Percentiles rank a stretch among this genome's conserved stretches.
Evolutionary conservation across 768 basidiomycete species (phyloP).

Genomic region (Calocera cornea): DNA sequence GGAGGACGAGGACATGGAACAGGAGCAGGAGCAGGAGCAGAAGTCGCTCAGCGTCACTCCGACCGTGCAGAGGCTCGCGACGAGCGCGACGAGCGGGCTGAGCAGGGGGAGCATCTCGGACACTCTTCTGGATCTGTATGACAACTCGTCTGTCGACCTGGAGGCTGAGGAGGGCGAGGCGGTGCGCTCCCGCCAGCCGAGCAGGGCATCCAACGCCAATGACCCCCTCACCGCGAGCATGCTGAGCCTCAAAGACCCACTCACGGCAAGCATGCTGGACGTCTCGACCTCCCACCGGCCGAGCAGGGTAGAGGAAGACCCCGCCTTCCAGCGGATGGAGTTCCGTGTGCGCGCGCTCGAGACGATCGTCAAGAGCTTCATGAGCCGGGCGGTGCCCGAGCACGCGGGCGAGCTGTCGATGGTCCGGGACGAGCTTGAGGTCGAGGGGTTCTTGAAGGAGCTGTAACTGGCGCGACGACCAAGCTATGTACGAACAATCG

Average conservation of each 20-base stretch:
- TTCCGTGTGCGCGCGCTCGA: background rate
- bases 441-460: background rate
- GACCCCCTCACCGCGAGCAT: background rate
- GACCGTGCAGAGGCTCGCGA: background rate
- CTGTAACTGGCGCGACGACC: background rate
- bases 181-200: background rate
- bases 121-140: background rate
- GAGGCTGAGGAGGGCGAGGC: background rate
- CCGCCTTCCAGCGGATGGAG: background rate
- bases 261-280: background rate
- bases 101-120: background rate
- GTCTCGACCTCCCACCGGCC: background rate
- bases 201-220: background rate
- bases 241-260: background rate
- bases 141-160: background rate
- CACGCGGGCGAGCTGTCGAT: slow-evolving; percentile 1
- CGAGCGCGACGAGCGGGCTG: background rate
- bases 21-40: background rate
- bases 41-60: background rate
- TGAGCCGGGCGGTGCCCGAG: background rate
- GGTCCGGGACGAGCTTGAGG: background rate
- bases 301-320: background rate
- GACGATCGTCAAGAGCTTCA: background rate
- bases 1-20: background rate
- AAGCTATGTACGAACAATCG: no score